These are phyloP conservation scores for Xylaria sp. DNA, from an alignment of 2,329 filamentous ascomycete species.

Conservation along the genomic window DNA sequence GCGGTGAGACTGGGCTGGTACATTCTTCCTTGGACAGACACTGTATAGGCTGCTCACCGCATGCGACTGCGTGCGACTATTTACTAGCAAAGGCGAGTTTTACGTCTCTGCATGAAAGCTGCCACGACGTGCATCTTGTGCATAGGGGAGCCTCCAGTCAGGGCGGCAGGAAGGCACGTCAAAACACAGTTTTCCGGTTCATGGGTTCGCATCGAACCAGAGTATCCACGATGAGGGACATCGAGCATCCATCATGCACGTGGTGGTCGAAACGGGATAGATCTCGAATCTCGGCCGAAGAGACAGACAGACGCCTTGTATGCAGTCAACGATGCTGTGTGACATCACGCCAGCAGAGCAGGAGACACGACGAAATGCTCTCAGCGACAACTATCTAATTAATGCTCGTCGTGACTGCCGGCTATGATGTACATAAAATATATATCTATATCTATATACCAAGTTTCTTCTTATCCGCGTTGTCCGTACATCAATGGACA, in stretches of 20 bases:
- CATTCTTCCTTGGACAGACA: background rate
- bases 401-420: background rate
- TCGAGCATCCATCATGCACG: conserved; percentile 40
- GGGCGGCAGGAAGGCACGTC: conserved; percentile 7
- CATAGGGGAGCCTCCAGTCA: conserved; percentile 10
- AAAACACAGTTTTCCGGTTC: conserved; percentile 6
- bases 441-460: too few relatives aligned
- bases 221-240: background rate
- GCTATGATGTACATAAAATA: background rate
- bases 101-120: background rate
- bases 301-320: conserved; percentile 33
- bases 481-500: conserved; percentile 7
- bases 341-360: conserved; percentile 39
- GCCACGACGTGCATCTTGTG: conserved; percentile 13
- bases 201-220: conserved; percentile 20
- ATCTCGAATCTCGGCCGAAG: conserved; percentile 37
- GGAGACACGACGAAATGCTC: conserved; percentile 24
- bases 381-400: too few relatives aligned
- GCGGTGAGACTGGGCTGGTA: conserved; percentile 20
- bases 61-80: conserved; percentile 10
- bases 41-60: conserved; percentile 25
- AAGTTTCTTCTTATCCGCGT: background rate
- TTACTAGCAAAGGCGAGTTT: conserved; percentile 14
- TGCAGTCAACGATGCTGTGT: conserved; percentile 41
- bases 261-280: conserved; percentile 43